Evolutionary conservation across 208 protist species (phyloP).

Genomic region (Porcisia hertigi): DNA sequence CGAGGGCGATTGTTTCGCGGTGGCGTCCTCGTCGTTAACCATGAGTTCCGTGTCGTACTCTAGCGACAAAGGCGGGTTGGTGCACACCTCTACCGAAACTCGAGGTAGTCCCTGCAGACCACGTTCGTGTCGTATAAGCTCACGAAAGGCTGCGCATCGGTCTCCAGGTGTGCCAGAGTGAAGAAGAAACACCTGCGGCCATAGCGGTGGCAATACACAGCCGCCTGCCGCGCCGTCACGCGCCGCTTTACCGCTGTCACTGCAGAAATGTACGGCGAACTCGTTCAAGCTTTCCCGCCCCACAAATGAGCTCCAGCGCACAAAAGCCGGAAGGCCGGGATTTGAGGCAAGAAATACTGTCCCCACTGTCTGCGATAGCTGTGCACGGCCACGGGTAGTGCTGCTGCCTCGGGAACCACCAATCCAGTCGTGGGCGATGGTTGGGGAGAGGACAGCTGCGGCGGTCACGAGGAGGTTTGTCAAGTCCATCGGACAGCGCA

Average conservation of each 20-base stretch:
- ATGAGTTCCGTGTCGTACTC: conserved; percentile 12
- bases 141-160: conserved; percentile 1
- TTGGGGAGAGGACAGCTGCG: conserved; percentile 15
- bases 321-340: neutral
- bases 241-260: neutral
- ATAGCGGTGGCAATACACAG: conserved; percentile 22
- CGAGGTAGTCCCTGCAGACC: conserved; percentile 9
- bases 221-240: neutral
- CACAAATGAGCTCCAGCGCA: conserved; percentile 13
- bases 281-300: conserved; percentile 6
- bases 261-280: neutral
- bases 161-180: neutral
- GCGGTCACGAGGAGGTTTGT: conserved; percentile 2
- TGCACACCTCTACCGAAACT: neutral
- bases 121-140: conserved; percentile 9
- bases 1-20: neutral
- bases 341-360: neutral
- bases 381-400: neutral
- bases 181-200: conserved; percentile 8
- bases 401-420: conserved; percentile 4
- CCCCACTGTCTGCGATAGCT: neutral
- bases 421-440: conserved; percentile 28
- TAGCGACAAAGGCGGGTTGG: neutral
- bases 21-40: neutral
- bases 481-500: neutral